A percentile compares a stretch with the other conserved stretches of the same genome.
Evolutionary conservation across 257 asterid species (phyloP).

Genomic region (Nyctanthes arbortristis): DNA sequence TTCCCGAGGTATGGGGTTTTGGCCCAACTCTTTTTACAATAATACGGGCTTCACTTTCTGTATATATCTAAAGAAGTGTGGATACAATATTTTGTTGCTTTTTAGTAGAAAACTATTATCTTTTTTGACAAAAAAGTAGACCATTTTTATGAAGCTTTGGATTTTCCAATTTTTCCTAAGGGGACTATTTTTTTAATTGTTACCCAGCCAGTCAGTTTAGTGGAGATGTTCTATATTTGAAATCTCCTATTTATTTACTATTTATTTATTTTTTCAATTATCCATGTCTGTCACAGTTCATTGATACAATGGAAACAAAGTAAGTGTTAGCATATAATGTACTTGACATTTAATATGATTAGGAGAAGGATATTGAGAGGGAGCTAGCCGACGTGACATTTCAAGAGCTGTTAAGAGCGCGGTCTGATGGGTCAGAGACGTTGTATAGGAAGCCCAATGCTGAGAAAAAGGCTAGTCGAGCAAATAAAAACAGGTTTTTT

Average conservation of each 20-base stretch:
- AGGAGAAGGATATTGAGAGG: constrained; percentile 63
- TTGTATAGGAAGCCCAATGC: constrained; percentile 45
- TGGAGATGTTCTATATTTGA: too few relatives aligned
- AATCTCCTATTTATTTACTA: too few relatives aligned
- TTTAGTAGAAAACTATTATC: not conserved
- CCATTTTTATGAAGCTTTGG: not conserved
- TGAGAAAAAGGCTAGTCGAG: constrained; percentile 62
- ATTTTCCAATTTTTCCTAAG: not conserved
- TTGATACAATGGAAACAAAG: too few relatives aligned
- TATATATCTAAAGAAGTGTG: not conserved
- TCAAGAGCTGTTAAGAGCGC: constrained; percentile 84
- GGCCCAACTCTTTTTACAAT: too few relatives aligned
- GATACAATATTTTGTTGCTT: not conserved
- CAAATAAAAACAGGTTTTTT: constrained; percentile 80
- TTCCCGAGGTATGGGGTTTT: too few relatives aligned
- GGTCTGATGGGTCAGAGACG: constrained; percentile 82
- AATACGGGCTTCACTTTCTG: not conserved
- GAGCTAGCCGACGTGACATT: constrained; percentile 89
- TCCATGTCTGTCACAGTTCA: too few relatives aligned
- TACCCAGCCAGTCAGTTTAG: too few relatives aligned
- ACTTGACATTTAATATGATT: not conserved
- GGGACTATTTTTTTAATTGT: too few relatives aligned
- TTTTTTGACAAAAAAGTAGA: not conserved
- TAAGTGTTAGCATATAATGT: not conserved
- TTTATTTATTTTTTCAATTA: too few relatives aligned